phyloP scores from a whole-genome alignment of 306 rosid genomes.

The Pachyrhizus erosus region DNA sequence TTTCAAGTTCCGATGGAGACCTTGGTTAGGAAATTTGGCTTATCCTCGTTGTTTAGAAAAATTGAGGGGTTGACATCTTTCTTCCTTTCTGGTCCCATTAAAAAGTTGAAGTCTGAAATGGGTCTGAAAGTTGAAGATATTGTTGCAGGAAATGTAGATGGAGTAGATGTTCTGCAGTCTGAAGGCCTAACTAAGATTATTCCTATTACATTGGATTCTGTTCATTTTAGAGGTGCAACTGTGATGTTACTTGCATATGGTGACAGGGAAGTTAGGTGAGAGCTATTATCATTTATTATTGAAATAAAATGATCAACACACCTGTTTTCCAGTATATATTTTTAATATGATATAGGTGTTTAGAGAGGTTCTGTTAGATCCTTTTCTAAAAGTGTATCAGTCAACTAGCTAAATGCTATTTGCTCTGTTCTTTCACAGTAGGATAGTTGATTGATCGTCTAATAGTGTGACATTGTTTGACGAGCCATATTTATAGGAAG shows the following conservation, averaged over 20 bases:
- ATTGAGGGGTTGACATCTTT: slow-evolving; percentile 48
- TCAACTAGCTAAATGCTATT: slow-evolving; percentile 15
- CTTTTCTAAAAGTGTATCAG: too few relatives aligned
- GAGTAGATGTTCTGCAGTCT: slow-evolving; percentile 52
- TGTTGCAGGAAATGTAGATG: slow-evolving; percentile 59
- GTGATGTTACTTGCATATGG: slow-evolving; percentile 92
- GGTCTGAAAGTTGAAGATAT: slow-evolving; percentile 59
- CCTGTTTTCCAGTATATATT: slow-evolving; percentile 10
- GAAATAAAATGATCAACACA: slow-evolving; percentile 19
- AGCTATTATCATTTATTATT: slow-evolving; percentile 37
- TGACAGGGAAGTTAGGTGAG: slow-evolving; percentile 90
- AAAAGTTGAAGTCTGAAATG: slow-evolving; percentile 54
- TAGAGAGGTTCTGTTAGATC: background rate
- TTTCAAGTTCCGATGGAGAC: slow-evolving; percentile 50
- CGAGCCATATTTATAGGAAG: background rate
- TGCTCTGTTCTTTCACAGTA: background rate
- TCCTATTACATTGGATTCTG: slow-evolving; percentile 85
- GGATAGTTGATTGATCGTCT: slow-evolving; percentile 14
- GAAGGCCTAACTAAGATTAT: slow-evolving; percentile 59
- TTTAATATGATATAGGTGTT: slow-evolving; percentile 3
- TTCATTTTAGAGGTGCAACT: slow-evolving; percentile 81
- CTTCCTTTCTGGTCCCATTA: slow-evolving; percentile 49
- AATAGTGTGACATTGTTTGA: slow-evolving; percentile 21
- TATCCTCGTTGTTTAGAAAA: slow-evolving; percentile 53
- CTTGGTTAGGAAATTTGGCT: slow-evolving; percentile 46